phyloP scores from a whole-genome alignment of 805 yeast species.

The Candida sanyiensis region DNA sequence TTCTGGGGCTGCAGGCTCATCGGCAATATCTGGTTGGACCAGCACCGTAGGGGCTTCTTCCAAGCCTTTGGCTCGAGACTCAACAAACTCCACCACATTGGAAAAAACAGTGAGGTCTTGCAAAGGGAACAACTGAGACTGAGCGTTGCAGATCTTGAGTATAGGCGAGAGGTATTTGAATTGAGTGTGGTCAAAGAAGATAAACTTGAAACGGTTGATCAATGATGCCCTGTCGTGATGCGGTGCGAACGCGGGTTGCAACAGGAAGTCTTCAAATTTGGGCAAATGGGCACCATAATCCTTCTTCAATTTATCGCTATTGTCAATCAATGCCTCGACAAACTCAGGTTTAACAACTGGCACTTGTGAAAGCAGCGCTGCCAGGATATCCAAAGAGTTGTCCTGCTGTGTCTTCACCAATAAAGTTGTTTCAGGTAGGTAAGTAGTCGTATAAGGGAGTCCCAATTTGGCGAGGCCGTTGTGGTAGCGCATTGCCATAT shows the following conservation, averaged over 20 bases:
- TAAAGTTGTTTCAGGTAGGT: conserved; percentile 22
- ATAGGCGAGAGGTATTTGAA: conserved; percentile 20
- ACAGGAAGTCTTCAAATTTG: conserved; percentile 18
- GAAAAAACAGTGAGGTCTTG: background rate
- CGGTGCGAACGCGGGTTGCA: conserved; percentile 22
- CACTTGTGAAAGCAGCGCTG: conserved; percentile 28
- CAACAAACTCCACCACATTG: conserved; percentile 1
- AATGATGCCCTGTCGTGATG: conserved; percentile 22
- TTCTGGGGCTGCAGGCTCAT: conserved; percentile 1
- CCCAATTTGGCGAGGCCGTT: conserved; percentile 23
- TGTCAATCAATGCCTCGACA: conserved; percentile 15
- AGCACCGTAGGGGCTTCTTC: conserved; percentile 6
- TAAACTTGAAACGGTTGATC: conserved; percentile 22
- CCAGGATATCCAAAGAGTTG: conserved; percentile 26
- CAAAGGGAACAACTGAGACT: background rate
- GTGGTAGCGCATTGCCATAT: conserved; percentile 8
- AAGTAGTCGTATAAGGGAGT: conserved; percentile 22
- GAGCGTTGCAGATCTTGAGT: conserved; percentile 12
- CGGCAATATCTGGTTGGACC: conserved; percentile 15
- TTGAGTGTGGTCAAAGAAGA: conserved; percentile 22
- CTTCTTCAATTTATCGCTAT: conserved; percentile 12
- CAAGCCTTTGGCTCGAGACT: background rate
- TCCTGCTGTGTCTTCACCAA: conserved; percentile 20
- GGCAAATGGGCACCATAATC: conserved; percentile 25
- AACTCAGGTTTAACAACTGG: conserved; percentile 27